Evolutionary conservation across 2,329 filamentous ascomycete genomes (phyloP), one percentile per base, ranked within the genome.

Genomic region (Ceratocystis eucalypticola): DNA sequence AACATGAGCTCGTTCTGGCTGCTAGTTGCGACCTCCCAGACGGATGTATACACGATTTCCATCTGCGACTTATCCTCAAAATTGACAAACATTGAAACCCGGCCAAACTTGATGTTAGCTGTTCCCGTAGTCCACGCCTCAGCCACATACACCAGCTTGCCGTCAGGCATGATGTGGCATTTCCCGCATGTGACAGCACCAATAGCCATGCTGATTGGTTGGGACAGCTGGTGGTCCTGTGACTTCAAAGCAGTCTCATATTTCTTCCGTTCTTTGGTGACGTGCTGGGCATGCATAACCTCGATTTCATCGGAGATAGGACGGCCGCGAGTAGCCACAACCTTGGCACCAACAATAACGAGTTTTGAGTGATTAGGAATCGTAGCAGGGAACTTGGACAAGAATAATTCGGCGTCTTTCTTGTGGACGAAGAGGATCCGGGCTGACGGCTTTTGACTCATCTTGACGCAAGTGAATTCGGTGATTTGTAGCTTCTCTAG

Each of bases 41-140:
- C 78, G 1, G 75, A 80, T 22, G 76, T 75, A 46, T 81, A 79
- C 0, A 79, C 75, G 15, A 85, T 78, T 62, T 82, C 78, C 44
- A 84, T 73, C 3, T 76, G 68, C 0, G 69, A 68, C 0, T 69
- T 69, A 3, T 65, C 63, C 0, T 28, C 22, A 1, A 79, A 71
- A 0, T 68, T 75, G 45, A 83, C 69, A 33, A 78, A 75, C 62
- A 85, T 70, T 2, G 70, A 70, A 5, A 74, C 72, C 65, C 76
- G 78, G 10, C 75, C 74, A 69, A 84, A 82, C 65, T 75, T 77
- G 57, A 70, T 77, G 20, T 63, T 70, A 67, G 72, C 76, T 62
- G 30, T 72, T 71, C 69, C 79, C 74, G 3, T 72, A 71, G 50
- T 72, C 57, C 67, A 72, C 67, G 71, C 72, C 67, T 79, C 82